Conservation (phyloP, 2,329 filamentous ascomycete species). For the Penicillium brasilianum region DNA sequence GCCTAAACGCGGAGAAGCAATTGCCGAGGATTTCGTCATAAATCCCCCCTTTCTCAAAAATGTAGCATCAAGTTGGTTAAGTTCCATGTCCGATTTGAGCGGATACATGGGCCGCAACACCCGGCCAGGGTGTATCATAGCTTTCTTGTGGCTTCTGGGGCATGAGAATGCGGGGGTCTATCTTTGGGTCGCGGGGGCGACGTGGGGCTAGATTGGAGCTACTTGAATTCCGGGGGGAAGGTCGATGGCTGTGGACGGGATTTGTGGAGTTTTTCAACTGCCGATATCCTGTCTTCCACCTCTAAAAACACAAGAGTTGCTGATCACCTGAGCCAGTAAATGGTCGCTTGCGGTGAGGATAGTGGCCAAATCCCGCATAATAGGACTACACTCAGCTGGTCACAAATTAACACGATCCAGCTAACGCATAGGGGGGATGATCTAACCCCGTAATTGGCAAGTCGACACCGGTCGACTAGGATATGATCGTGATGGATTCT, state of each 20-base stretch:
- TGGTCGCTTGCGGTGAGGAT: neutral
- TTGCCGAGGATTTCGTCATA: neutral
- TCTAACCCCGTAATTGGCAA: neutral
- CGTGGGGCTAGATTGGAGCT: constrained; percentile 11
- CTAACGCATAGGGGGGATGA: neutral
- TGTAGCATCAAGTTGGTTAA: neutral
- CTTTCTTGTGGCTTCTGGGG: neutral
- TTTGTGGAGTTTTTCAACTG: neutral
- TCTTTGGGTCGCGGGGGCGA: constrained; percentile 7
- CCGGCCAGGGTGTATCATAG: neutral
- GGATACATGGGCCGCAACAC: neutral
- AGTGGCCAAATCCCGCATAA: neutral
- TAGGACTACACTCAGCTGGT: neutral
- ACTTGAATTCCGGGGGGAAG: neutral
- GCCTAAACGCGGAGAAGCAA: neutral
- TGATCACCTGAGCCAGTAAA: neutral
- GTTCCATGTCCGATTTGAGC: neutral
- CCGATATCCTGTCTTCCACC: neutral
- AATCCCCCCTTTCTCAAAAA: neutral
- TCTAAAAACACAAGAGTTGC: neutral
- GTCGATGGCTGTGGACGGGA: neutral
- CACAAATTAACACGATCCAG: neutral
- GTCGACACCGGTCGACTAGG: neutral
- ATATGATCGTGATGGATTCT: neutral
- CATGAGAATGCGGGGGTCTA: neutral